These are phyloP conservation scores for Hippophae rhamnoides DNA, from an alignment of 306 rosid genomes.

Conservation along the genomic window DNA sequence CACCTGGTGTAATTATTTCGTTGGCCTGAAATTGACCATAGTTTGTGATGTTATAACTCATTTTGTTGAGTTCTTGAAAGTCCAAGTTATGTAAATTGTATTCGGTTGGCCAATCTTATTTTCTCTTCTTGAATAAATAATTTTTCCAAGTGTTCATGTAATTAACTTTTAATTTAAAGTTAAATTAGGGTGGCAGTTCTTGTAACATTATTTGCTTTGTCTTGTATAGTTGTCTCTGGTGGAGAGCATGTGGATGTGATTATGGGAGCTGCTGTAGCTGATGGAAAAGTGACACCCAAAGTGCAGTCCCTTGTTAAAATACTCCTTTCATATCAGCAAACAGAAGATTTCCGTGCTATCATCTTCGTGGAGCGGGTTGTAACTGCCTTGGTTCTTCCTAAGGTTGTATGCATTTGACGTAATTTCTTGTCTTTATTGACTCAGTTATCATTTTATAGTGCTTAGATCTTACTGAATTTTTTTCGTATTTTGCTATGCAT, in stretches of 20 bases:
- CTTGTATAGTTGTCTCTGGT: slow-evolving; percentile 67
- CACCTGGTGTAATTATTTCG: neutral
- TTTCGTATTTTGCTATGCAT: slow-evolving; percentile 27
- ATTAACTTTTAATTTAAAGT: slow-evolving; percentile 7
- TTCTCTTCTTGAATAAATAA: too few relatives aligned
- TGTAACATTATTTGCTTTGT: slow-evolving; percentile 18
- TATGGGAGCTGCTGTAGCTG: slow-evolving; percentile 99
- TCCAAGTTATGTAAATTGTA: too few relatives aligned
- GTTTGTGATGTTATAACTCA: too few relatives aligned
- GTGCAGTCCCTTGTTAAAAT: slow-evolving; percentile 90
- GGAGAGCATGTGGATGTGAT: slow-evolving; percentile 97
- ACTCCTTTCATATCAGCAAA: slow-evolving; percentile 84
- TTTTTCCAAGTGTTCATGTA: too few relatives aligned
- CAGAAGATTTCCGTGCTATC: slow-evolving; percentile 95
- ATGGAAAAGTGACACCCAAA: slow-evolving; percentile 97
- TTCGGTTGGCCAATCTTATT: too few relatives aligned
- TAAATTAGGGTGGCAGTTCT: slow-evolving; percentile 17
- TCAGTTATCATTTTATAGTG: slow-evolving; percentile 22
- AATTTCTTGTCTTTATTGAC: slow-evolving; percentile 11
- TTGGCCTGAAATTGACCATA: too few relatives aligned
- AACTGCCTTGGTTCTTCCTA: slow-evolving; percentile 95
- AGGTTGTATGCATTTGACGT: slow-evolving; percentile 40
- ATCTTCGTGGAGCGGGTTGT: slow-evolving; percentile 99
- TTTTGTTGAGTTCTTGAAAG: too few relatives aligned
- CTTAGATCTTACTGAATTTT: slow-evolving; percentile 9